These are phyloP conservation scores for Apiotrichum gamsii DNA, from an alignment of 1,284 basidiomycete species.

Conservation along the genomic window DNA sequence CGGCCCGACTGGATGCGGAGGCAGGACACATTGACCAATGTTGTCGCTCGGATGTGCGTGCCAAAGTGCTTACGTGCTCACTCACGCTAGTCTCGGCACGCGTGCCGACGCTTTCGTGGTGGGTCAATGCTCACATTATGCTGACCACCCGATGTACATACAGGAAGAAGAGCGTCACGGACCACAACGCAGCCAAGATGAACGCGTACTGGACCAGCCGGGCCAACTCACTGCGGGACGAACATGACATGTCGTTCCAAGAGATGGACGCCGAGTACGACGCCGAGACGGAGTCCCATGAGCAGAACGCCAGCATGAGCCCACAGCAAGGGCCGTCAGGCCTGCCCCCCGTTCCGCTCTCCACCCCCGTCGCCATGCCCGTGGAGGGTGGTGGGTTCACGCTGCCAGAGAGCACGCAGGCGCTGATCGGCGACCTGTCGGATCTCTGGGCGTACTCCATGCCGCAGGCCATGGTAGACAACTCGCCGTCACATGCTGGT, in stretches of 20 bases:
- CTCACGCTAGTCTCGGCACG: too few species aligned
- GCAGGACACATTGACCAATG: constrained; percentile 5
- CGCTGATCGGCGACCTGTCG: neutral
- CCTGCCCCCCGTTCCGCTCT: too few species aligned
- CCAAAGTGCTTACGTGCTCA: neutral
- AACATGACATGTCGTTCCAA: neutral
- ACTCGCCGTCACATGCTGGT: too few species aligned
- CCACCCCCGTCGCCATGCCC: too few species aligned
- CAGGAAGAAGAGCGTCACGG: constrained; percentile 4
- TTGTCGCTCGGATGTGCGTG: constrained; percentile 9
- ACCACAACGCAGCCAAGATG: constrained; percentile 1
- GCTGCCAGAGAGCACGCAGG: too few species aligned
- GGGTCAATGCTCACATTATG: too few species aligned
- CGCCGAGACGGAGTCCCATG: too few species aligned
- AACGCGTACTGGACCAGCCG: neutral
- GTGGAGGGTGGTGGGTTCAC: too few species aligned
- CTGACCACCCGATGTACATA: too few species aligned
- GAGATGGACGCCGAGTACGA: neutral
- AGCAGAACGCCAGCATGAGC: too few species aligned
- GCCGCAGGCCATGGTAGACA: neutral
- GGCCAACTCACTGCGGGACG: neutral
- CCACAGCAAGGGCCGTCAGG: too few species aligned
- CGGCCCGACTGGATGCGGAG: constrained; percentile 71
- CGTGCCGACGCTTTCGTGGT: too few species aligned
- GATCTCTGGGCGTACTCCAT: neutral